Base-by-base conservation (phyloP, 2,329 filamentous ascomycete genomes). In the Sarocladiaceae sp. region DNA sequence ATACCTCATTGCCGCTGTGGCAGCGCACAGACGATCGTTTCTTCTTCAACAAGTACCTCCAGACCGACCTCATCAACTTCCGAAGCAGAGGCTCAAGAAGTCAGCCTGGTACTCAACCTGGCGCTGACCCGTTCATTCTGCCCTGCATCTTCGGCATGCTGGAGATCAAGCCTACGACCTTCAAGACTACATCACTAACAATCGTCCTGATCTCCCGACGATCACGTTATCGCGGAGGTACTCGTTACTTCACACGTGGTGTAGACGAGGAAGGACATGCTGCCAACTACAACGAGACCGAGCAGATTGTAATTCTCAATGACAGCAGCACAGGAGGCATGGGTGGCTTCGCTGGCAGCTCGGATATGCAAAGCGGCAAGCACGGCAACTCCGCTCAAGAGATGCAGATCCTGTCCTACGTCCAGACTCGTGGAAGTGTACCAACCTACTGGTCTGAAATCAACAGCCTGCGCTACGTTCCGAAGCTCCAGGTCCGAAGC, bases 221-320 rank as follows among this genome's bases (percentile, higher is more conserved):
- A 60, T 96, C 92, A 20, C 82, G 95, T 59, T 86, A 94, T 69
- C 83, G 93, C 56, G 92, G 86, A 31, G 94, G 94, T 40, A 97
- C 94, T 15, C 80, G 95, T 65, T 97, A 97, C 72, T 94, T 99
- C 66, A 95, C 94, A 2, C 85, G 94, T 58, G 94, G 94, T 50
- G 83, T 97, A 44, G 93, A 99, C 64, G 92, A 96, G 58, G 79
- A 94, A 56, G 94, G 94, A 22, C 84, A 97, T 66, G 94, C 94
- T n/a, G 90, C 94, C 58, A 99, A 99, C 68, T 99, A 93, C 78
- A 99, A 99, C 66, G 94, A 99, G 76, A 97, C 94, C 0, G 94
- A 99, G 66, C 94, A 99, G 66, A 78, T 94, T 29, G 79, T 96
- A 55, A 83, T 99, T 33, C 71, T 97, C 59, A 97, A 97, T 62